phyloP scores from a whole-genome alignment of 148 eudicot genomes.

The Heliamphora exappendiculata region DNA sequence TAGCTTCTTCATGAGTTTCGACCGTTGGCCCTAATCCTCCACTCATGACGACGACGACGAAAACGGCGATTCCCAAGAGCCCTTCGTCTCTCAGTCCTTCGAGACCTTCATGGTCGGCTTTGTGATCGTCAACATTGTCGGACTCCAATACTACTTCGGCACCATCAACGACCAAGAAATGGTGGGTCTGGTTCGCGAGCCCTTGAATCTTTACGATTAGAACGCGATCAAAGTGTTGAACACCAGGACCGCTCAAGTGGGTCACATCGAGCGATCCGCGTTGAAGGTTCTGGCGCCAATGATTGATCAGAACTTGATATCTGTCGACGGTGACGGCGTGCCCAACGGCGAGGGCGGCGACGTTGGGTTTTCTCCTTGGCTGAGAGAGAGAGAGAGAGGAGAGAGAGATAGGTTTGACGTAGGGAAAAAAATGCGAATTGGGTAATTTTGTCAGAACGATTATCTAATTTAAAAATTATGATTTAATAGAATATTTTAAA shows the following conservation, averaged over 20 bases:
- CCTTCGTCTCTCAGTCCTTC: slow-evolving; percentile 27
- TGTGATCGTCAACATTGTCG: slow-evolving; percentile 62
- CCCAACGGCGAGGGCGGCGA: no score
- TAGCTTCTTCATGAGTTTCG: slow-evolving; percentile 14
- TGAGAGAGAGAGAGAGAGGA: no score
- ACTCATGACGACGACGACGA: slow-evolving; percentile 8
- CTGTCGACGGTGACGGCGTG: slow-evolving; percentile 65
- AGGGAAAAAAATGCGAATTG: no score
- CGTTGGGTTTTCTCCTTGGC: no score
- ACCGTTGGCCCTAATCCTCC: slow-evolving; percentile 11
- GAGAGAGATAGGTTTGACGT: no score
- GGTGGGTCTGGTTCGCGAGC: slow-evolving; percentile 74
- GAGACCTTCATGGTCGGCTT: slow-evolving; percentile 70
- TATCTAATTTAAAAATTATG: no score
- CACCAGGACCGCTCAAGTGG: slow-evolving; percentile 56
- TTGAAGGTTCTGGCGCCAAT: slow-evolving; percentile 66
- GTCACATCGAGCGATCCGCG: slow-evolving; percentile 49
- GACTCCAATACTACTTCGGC: slow-evolving; percentile 56
- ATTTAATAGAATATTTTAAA: no score
- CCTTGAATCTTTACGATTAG: slow-evolving; percentile 43
- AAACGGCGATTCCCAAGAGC: slow-evolving; percentile 20
- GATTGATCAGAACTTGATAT: slow-evolving; percentile 34
- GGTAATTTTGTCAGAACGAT: no score
- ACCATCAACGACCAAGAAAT: slow-evolving; percentile 56
- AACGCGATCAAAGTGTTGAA: slow-evolving; percentile 78